These are phyloP conservation scores for Tephrocybe sp. DNA, from an alignment of 768 basidiomycete species.

Conservation along the genomic window DNA sequence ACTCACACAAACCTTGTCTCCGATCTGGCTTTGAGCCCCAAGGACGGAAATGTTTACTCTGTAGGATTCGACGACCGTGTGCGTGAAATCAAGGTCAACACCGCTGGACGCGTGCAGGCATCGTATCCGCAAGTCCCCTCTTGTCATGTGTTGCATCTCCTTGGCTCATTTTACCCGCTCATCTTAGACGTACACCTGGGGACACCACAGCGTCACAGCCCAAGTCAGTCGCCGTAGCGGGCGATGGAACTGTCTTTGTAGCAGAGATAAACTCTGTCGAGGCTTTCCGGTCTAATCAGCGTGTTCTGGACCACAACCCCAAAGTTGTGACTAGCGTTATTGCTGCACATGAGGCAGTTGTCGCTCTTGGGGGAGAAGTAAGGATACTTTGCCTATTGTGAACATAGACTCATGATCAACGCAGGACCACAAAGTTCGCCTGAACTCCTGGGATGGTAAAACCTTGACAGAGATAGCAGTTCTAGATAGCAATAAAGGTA, in stretches of 20 bases:
- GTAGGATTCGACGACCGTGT: slow-evolving; percentile 80
- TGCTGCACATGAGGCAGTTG: slow-evolving; percentile 45
- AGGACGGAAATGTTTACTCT: slow-evolving; percentile 57
- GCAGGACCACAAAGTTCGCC: slow-evolving; percentile 71
- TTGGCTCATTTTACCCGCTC: too few relatives aligned
- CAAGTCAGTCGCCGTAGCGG: slow-evolving; percentile 55
- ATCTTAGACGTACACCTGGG: slow-evolving; percentile 43
- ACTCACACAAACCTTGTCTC: slow-evolving; percentile 73
- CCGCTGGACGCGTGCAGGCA: slow-evolving; percentile 36
- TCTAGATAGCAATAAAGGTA: slow-evolving; percentile 67
- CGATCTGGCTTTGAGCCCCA: slow-evolving; percentile 46
- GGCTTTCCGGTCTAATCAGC: slow-evolving; percentile 69
- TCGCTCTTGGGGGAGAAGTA: slow-evolving; percentile 80
- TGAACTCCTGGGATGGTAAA: slow-evolving; percentile 73
- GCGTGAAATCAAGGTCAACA: slow-evolving; percentile 54
- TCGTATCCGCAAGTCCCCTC: slow-evolving; percentile 2
- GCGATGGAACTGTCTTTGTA: slow-evolving; percentile 66
- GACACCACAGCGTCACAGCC: slow-evolving; percentile 62
- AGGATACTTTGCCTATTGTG: slow-evolving; percentile 18
- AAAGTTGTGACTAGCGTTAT: slow-evolving; percentile 54
- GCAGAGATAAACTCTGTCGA: slow-evolving; percentile 57
- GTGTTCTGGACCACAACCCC: slow-evolving; percentile 52
- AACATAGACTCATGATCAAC: not conserved
- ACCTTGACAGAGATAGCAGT: slow-evolving; percentile 51
- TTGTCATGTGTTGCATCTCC: too few relatives aligned